Conservation (phyloP, 192 early-diverging fungal genomes). For the Podila minutissima region DNA sequence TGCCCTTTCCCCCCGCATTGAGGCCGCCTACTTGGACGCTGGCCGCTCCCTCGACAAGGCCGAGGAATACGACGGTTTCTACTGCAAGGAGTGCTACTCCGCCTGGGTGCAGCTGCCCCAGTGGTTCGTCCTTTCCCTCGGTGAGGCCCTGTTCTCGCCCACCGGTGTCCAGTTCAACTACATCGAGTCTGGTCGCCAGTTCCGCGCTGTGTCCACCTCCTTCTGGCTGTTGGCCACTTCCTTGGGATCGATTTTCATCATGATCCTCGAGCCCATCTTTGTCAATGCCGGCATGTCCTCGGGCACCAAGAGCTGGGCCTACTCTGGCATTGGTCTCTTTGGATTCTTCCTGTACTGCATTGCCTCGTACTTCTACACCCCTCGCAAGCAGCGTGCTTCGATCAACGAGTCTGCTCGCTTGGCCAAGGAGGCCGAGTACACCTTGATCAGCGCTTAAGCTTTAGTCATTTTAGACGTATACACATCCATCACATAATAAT, state of each 20-base stretch:
- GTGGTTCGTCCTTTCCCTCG: constrained; percentile 66
- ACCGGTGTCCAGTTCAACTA: constrained; percentile 73
- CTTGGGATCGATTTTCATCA: constrained; percentile 53
- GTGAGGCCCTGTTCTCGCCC: constrained; percentile 67
- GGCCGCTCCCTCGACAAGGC: constrained; percentile 5
- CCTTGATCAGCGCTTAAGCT: background rate
- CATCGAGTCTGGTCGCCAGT: constrained; percentile 69
- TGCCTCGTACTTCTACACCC: constrained; percentile 27
- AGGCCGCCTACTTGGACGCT: constrained; percentile 14
- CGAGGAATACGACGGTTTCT: constrained; percentile 23
- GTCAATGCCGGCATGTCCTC: background rate
- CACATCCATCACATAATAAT: no score
- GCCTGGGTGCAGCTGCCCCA: constrained; percentile 54
- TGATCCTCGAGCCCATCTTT: constrained; percentile 44
- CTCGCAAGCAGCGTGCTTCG: constrained; percentile 42
- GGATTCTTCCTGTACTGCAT: constrained; percentile 41
- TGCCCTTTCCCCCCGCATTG: constrained; percentile 26
- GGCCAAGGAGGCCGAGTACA: constrained; percentile 42
- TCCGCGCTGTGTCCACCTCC: constrained; percentile 62
- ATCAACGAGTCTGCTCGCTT: constrained; percentile 48
- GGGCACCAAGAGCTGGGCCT: constrained; percentile 28
- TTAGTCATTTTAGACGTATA: no score
- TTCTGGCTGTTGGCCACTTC: constrained; percentile 65
- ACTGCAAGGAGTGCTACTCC: constrained; percentile 42
- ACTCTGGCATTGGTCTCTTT: constrained; percentile 46